Percentiles rank a stretch among this genome's conserved stretches.
Conservation (phyloP, 2,329 filamentous ascomycete species). For the Aureobasidium zeae region DNA sequence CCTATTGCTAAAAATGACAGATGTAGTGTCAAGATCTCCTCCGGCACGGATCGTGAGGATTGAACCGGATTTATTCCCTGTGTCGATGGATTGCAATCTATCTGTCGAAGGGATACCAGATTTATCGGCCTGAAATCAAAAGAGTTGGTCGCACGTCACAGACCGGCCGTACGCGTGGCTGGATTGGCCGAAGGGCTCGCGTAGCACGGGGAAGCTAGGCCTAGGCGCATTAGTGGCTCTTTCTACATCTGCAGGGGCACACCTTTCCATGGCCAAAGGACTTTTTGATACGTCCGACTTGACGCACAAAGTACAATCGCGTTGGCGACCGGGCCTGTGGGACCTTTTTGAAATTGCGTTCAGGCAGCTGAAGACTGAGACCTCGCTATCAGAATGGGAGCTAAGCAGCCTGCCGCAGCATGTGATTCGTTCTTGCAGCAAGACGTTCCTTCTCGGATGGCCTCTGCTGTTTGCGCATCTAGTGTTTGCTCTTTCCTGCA, state of each 20-base stretch:
- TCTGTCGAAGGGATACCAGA: not conserved
- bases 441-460: not conserved
- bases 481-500: conserved; percentile 15
- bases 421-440: no score
- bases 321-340: conserved; percentile 14
- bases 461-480: conserved; percentile 12
- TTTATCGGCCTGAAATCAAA: not conserved
- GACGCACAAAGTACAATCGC: conserved; percentile 11
- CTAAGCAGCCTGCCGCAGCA: conserved; percentile 4
- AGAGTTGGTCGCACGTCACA: conserved; percentile 11
- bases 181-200: not conserved
- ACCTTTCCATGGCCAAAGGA: conserved; percentile 8
- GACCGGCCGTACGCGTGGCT: conserved; percentile 2
- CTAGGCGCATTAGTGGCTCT: conserved; percentile 10
- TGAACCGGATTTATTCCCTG: no score
- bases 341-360: conserved; percentile 12
- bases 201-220: conserved; percentile 14
- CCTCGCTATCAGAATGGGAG: not conserved
- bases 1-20: not conserved
- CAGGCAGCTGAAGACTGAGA: conserved; percentile 7
- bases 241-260: conserved; percentile 9
- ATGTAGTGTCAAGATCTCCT: no score
- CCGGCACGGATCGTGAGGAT: no score
- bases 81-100: not conserved
- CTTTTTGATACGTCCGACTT: conserved; percentile 15